Percentiles rank a stretch among this genome's conserved stretches.
These are phyloP conservation scores for Cicer yamashitae DNA, from an alignment of 306 rosid genomes.

Conservation along the genomic window DNA sequence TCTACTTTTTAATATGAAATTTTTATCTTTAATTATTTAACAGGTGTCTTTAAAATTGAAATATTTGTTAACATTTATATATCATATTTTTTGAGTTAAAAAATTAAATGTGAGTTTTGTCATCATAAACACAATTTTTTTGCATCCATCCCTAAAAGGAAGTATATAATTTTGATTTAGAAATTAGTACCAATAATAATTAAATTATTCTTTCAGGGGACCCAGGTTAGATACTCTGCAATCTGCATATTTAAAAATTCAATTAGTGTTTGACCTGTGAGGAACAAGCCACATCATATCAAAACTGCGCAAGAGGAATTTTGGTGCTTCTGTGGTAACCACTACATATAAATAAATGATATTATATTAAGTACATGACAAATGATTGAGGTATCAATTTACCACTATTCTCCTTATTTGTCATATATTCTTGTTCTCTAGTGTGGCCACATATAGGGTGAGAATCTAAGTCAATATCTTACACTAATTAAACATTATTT, in stretches of 20 bases:
- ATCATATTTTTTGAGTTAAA: too few species aligned
- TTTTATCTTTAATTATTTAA: too few species aligned
- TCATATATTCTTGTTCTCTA: slow-evolving; percentile 48
- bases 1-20: too few species aligned
- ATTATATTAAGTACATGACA: slow-evolving; percentile 23
- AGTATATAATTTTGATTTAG: not conserved
- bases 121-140: too few species aligned
- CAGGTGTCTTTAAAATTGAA: too few species aligned
- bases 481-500: not conserved
- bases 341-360: slow-evolving; percentile 31
- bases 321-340: slow-evolving; percentile 41
- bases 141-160: too few species aligned
- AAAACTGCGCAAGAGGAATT: slow-evolving; percentile 46
- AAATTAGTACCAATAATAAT: slow-evolving; percentile 22
- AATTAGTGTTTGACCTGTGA: slow-evolving; percentile 52
- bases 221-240: slow-evolving; percentile 52
- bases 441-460: not conserved
- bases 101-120: too few species aligned
- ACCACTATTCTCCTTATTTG: slow-evolving; percentile 43
- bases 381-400: slow-evolving; percentile 45
- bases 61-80: too few species aligned
- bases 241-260: slow-evolving; percentile 48
- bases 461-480: slow-evolving; percentile 35
- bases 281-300: slow-evolving; percentile 39
- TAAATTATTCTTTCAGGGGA: slow-evolving; percentile 39